A percentile compares a stretch with the other conserved stretches of the same genome.
These are phyloP conservation scores for Leccinum variabile DNA, from an alignment of 1,284 basidiomycete species.

Conservation along the genomic window DNA sequence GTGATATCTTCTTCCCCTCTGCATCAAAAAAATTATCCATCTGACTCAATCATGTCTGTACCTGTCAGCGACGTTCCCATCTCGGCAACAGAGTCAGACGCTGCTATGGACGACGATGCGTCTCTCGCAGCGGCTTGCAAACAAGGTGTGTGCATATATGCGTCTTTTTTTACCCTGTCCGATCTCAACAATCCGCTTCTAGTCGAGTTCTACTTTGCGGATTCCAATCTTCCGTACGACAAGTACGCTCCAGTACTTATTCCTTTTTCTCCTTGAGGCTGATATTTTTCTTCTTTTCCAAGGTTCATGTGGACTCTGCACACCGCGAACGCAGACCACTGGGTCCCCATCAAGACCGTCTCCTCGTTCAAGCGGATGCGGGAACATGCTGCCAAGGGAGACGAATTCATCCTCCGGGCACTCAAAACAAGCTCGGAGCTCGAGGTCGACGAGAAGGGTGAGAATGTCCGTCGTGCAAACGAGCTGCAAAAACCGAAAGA, in stretches of 20 bases:
- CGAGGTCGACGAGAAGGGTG: conserved; percentile 74
- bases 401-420: conserved; percentile 65
- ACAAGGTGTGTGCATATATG: conserved; percentile 22
- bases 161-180: neutral
- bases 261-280: neutral
- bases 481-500: conserved; percentile 74
- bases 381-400: conserved; percentile 61
- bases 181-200: conserved; percentile 1
- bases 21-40: neutral
- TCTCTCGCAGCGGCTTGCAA: conserved; percentile 26
- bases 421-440: conserved; percentile 67
- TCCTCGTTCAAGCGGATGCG: conserved; percentile 97
- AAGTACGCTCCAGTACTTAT: conserved; percentile 50
- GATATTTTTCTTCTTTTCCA: conserved; percentile 18
- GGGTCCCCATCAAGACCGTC: conserved; percentile 88
- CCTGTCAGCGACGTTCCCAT: conserved; percentile 4
- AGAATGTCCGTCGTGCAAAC: conserved; percentile 71
- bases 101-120: conserved; percentile 16
- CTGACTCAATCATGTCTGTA: conserved; percentile 14
- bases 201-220: conserved; percentile 99
- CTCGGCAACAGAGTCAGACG: neutral
- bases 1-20: too few species aligned
- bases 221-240: conserved; percentile 95
- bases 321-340: conserved; percentile 78
- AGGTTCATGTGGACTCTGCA: conserved; percentile 96